A percentile compares a stretch with the other conserved stretches of the same genome.
phyloP scores from a whole-genome alignment of 2,329 filamentous ascomycete genomes.

The Bipolaris oryzae region DNA sequence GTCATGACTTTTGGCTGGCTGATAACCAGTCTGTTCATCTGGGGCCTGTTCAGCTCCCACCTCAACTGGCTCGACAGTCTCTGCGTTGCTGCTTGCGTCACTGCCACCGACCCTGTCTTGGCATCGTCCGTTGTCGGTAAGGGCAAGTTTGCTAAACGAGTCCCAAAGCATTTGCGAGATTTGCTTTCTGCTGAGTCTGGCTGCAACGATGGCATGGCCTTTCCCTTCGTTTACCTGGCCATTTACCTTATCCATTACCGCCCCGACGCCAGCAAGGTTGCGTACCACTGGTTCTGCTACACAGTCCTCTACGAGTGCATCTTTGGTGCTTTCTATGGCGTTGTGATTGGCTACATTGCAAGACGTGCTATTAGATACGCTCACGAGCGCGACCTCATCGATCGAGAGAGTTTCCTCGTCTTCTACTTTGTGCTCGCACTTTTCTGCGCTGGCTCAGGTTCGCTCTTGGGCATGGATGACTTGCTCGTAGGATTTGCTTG shows the following conservation, averaged over 20 bases:
- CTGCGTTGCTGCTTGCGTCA: conserved; percentile 88
- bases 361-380: conserved; percentile 89
- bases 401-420: conserved; percentile 95
- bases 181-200: conserved; percentile 94
- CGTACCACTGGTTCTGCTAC: conserved; percentile 85
- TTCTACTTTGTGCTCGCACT: conserved; percentile 98
- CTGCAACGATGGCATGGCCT: conserved; percentile 99
- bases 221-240: conserved; percentile 93
- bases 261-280: conserved; percentile 69
- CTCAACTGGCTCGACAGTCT: conserved; percentile 91
- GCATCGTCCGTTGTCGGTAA: conserved; percentile 98
- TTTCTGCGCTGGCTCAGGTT: conserved; percentile 93
- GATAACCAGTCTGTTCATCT: conserved; percentile 89
- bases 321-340: conserved; percentile 88
- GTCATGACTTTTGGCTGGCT: conserved; percentile 99
- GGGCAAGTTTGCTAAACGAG: conserved; percentile 96
- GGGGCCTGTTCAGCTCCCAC: conserved; percentile 78
- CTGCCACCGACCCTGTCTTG: conserved; percentile 93
- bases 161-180: conserved; percentile 96
- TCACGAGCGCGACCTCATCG: conserved; percentile 83
- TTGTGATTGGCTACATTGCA: conserved; percentile 84
- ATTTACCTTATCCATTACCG: conserved; percentile 87
- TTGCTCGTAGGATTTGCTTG: conserved; percentile 92
- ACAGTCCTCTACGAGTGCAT: conserved; percentile 95
- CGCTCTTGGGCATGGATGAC: conserved; percentile 89